A percentile compares a stretch with the other conserved stretches of the same genome.
Conservation (phyloP, 345 rosid genomes). For the Citrus hindsii region DNA sequence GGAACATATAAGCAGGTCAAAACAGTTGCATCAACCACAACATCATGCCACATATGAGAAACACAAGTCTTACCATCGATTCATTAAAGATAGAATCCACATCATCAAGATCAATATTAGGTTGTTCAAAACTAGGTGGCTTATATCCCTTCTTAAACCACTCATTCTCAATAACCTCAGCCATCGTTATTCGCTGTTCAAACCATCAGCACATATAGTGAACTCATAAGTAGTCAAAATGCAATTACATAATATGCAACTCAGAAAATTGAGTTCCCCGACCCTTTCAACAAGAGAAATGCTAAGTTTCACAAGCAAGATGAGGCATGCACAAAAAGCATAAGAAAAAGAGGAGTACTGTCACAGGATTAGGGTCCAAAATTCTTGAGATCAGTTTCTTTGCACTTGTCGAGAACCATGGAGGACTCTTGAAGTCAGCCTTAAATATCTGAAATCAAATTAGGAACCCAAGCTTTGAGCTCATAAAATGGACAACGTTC, state of each 20-base stretch:
- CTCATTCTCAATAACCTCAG: slow-evolving; percentile 83
- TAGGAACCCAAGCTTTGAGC: slow-evolving; percentile 4
- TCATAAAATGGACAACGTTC: not conserved
- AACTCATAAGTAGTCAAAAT: not conserved
- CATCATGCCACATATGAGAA: slow-evolving; percentile 1
- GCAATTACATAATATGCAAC: slow-evolving; percentile 1
- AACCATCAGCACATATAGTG: slow-evolving; percentile 19
- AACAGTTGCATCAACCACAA: not conserved
- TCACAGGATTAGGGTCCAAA: slow-evolving; percentile 85
- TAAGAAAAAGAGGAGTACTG: slow-evolving; percentile 39
- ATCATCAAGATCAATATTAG: slow-evolving; percentile 72
- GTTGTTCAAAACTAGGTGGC: slow-evolving; percentile 76
- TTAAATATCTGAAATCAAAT: slow-evolving; percentile 66
- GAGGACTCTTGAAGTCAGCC: slow-evolving; percentile 87
- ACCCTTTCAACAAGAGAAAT: not conserved
- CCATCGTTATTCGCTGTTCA: slow-evolving; percentile 77
- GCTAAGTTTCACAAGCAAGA: not conserved
- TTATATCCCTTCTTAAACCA: slow-evolving; percentile 99
- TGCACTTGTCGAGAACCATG: slow-evolving; percentile 96
- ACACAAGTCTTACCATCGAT: slow-evolving; percentile 53
- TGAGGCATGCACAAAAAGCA: not conserved
- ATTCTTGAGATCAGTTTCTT: slow-evolving; percentile 88
- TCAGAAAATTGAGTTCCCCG: not conserved
- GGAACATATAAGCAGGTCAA: slow-evolving; percentile 16
- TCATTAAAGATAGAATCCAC: slow-evolving; percentile 83